These are phyloP conservation scores for Mycena olivaceomarginata DNA, from an alignment of 768 basidiomycete species.

Conservation along the genomic window DNA sequence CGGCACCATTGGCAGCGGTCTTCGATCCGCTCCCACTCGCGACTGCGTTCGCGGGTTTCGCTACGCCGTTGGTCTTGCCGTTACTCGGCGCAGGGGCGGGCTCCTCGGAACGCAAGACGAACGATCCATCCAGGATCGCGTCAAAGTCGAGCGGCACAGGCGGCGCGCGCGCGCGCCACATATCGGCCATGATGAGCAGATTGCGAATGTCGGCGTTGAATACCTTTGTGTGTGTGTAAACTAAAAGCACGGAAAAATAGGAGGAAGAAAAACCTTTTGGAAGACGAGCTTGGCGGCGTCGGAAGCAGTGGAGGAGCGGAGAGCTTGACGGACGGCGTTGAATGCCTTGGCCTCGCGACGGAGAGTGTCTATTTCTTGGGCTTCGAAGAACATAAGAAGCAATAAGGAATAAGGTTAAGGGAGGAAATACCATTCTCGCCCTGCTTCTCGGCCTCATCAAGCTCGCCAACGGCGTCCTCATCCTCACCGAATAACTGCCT, in stretches of 20 bases:
- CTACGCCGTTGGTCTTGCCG: conserved; percentile 37
- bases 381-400: conserved; percentile 60
- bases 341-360: conserved; percentile 94
- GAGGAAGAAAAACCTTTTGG: conserved; percentile 77
- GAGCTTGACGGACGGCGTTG: conserved; percentile 82
- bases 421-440: conserved; percentile 90
- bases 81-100: conserved; percentile 30
- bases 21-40: conserved; percentile 46
- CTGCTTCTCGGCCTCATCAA: conserved; percentile 93
- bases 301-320: conserved; percentile 66
- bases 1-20: conserved; percentile 51
- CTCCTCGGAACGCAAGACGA: conserved; percentile 63
- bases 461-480: conserved; percentile 85
- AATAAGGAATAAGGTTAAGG: background rate
- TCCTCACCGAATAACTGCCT: conserved; percentile 78
- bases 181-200: conserved; percentile 94
- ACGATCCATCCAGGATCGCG: conserved; percentile 80
- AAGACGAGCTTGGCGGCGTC: conserved; percentile 85
- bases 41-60: conserved; percentile 49
- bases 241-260: too few relatives aligned
- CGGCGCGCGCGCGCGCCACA: conserved; percentile 95
- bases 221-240: conserved; percentile 71
- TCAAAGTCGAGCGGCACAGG: conserved; percentile 91
- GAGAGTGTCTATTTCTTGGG: conserved; percentile 92
- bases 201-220: conserved; percentile 93